Evolutionary conservation across 2,329 filamentous ascomycete genomes (phyloP).

Genomic region (Talaromyces atroroseus): DNA sequence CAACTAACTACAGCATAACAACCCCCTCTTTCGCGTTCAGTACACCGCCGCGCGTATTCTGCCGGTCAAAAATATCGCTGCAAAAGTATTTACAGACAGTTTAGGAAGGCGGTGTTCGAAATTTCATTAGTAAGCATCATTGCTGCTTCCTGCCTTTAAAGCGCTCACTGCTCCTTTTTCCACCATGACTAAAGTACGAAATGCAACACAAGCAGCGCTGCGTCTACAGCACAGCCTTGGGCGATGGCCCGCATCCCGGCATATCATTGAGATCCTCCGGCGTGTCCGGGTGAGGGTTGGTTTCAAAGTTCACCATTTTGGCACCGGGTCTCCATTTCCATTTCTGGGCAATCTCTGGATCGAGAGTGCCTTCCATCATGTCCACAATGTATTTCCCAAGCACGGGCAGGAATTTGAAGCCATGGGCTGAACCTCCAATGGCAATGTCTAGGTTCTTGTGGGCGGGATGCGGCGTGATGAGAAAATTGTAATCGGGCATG

Average conservation of each 20-base stretch:
- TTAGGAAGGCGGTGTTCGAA: too few relatives aligned
- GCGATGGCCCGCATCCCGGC: background rate
- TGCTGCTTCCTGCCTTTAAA: too few relatives aligned
- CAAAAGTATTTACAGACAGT: too few relatives aligned
- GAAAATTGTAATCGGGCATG: slow-evolving; percentile 50
- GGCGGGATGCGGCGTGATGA: slow-evolving; percentile 44
- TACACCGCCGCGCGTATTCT: too few relatives aligned
- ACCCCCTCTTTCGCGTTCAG: too few relatives aligned
- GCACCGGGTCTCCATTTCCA: background rate
- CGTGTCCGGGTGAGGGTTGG: background rate
- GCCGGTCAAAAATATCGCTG: too few relatives aligned
- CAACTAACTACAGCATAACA: too few relatives aligned
- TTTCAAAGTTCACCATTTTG: background rate
- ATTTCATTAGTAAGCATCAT: too few relatives aligned
- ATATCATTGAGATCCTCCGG: background rate
- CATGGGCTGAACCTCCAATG: slow-evolving; percentile 18
- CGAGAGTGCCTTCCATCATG: slow-evolving; percentile 37
- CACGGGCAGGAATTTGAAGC: slow-evolving; percentile 4
- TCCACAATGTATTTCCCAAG: slow-evolving; percentile 3
- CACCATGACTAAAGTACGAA: too few relatives aligned
- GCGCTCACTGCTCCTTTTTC: too few relatives aligned
- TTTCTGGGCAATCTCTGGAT: background rate
- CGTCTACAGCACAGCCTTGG: background rate
- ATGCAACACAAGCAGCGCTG: background rate
- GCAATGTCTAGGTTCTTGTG: background rate